Base-by-base conservation (phyloP, 139 green algal genomes). In the Gonium pectorale region DNA sequence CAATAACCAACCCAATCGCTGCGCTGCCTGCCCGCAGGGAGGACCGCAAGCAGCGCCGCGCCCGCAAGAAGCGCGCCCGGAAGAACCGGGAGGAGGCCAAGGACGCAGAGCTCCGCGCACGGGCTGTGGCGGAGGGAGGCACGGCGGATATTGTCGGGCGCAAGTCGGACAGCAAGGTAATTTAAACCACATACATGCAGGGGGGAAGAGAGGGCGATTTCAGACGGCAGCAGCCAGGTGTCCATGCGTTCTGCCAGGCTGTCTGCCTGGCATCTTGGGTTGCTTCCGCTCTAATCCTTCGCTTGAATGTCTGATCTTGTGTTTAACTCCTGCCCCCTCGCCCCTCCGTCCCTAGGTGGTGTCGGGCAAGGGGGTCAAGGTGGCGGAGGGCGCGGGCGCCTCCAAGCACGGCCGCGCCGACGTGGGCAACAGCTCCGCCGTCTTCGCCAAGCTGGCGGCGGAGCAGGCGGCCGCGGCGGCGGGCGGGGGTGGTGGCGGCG, bases 401-500 rank as follows among this genome's bases (percentile, higher is more conserved):
- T 26, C n/a, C 2, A 77, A 75, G 37, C 72, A 88, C 31, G 86
- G 46, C 24, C 80, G 79, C 24, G 84, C 72, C 0, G 89, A 97
- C 37, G 94, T 90, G 69, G 89, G 80, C 38, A 91, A 89, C 72
- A 94, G 86, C 24, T 62, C 79, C 0, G 85, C 87, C 1, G 90
- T 96, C 35, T 97, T 97, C 90, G 92, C 89, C 5, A 88, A 91
- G 82, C 79, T 97, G 24, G 88, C 94, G 85, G 92, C 89, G 80
- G 66, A 89, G 64, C 72, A 68, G 38, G 88, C 91, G 56, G 83
- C 81, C 35, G 82, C 86, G 6, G 86, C 75, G 24, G 83, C 70
- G 56, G 90, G 77, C 33, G 67, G n/a, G 38, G 67, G 40, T 21
- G 38, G 38, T 49, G 46, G 19, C 9, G 33, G 17, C 17, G 27